Evolutionary conservation across 768 basidiomycete genomes (phyloP).

Genomic region (Mycena latifolia): DNA sequence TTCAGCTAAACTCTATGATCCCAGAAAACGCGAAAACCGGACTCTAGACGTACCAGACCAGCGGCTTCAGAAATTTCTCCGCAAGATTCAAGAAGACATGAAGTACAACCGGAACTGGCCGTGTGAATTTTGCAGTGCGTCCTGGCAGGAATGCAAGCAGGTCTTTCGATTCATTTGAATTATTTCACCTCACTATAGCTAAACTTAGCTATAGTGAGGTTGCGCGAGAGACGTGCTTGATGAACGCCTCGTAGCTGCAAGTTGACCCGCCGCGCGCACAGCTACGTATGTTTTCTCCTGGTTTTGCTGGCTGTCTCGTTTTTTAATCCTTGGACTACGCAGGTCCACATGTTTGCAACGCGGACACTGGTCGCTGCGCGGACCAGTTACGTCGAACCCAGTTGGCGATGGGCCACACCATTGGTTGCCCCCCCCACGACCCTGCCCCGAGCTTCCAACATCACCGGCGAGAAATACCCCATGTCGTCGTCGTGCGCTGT

Average conservation of each 20-base stretch:
- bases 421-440: background rate
- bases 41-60: background rate
- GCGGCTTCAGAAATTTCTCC: conserved; percentile 13
- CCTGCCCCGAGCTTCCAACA: background rate
- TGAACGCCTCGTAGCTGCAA: conserved; percentile 23
- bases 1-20: conserved; percentile 18
- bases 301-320: background rate
- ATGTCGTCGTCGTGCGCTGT: conserved; percentile 23
- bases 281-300: conserved; percentile 21
- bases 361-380: conserved; percentile 2
- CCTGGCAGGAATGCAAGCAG: too few species aligned
- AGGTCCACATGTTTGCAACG: conserved; percentile 32
- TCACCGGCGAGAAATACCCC: conserved; percentile 3
- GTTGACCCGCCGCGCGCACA: conserved; percentile 2
- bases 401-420: conserved; percentile 1
- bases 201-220: background rate
- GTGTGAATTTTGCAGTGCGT: conserved; percentile 34
- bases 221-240: conserved; percentile 28
- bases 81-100: conserved; percentile 13
- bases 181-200: too few species aligned
- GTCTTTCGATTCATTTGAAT: too few species aligned
- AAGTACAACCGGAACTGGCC: conserved; percentile 33
- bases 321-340: background rate
- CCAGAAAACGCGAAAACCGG: conserved; percentile 14
- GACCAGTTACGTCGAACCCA: conserved; percentile 1